phyloP scores from a whole-genome alignment of 768 basidiomycete species.

The Suillus luteus region DNA sequence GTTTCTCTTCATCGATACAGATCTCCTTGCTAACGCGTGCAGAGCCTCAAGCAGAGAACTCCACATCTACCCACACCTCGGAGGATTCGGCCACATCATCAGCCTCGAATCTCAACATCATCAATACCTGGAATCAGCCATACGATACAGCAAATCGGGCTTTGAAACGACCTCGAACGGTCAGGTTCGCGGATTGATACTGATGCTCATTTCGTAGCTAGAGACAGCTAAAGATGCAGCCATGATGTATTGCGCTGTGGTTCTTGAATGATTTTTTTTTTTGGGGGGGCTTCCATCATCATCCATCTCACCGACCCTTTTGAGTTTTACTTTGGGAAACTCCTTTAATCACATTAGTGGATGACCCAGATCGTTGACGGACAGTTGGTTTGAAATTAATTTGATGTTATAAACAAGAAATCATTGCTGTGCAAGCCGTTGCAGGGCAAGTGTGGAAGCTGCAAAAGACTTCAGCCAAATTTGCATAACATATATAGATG shows the following conservation, averaged over 20 bases:
- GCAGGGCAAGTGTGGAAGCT: neutral
- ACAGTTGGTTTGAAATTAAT: neutral
- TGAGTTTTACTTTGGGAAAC: neutral
- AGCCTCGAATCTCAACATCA: neutral
- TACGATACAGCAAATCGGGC: neutral
- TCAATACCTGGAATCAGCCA: slow-evolving; percentile 1
- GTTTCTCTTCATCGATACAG: neutral
- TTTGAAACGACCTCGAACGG: slow-evolving; percentile 6
- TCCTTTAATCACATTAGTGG: neutral
- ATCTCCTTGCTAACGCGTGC: neutral
- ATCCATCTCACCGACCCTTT: neutral
- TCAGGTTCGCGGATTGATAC: neutral
- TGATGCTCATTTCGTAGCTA: neutral
- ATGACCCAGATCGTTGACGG: neutral
- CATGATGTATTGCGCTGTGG: neutral
- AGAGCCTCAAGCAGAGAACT: neutral
- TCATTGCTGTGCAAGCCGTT: neutral
- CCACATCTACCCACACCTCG: neutral
- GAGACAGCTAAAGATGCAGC: neutral
- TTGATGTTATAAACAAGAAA: neutral
- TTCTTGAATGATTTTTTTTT: neutral
- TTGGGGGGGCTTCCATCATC: too few species aligned
- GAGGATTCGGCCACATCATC: neutral
- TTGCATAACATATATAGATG: neutral
- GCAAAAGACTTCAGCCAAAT: neutral